Percentiles rank a stretch among this genome's conserved stretches.
phyloP scores from a whole-genome alignment of 2,329 filamentous ascomycete species.

The Pezicula rhizophila region DNA sequence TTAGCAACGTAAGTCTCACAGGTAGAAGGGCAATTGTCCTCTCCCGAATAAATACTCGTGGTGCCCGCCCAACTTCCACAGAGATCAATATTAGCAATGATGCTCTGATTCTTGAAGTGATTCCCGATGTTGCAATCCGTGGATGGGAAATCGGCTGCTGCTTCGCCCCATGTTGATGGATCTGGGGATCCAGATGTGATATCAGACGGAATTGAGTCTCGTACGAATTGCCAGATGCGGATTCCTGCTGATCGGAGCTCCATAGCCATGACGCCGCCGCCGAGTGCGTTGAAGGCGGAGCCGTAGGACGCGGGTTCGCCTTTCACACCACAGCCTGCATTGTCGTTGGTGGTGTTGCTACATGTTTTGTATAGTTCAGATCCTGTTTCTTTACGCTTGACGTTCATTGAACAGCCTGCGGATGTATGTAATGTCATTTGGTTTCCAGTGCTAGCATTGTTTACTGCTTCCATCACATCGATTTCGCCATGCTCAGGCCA shows the following conservation, averaged over 20 bases:
- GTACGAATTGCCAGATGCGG: constrained; percentile 45
- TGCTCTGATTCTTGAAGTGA: constrained; percentile 67
- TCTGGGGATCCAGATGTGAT: constrained; percentile 37
- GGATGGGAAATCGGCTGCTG: constrained; percentile 41
- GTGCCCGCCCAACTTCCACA: constrained; percentile 84
- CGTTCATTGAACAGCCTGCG: constrained; percentile 34
- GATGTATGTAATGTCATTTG: constrained; percentile 45
- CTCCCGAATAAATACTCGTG: constrained; percentile 20
- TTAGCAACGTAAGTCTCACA: constrained; percentile 23
- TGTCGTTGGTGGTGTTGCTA: constrained; percentile 31
- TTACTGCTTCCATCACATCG: constrained; percentile 47
- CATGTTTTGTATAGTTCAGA: constrained; percentile 41
- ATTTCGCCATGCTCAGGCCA: constrained; percentile 58
- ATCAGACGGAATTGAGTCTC: constrained; percentile 37
- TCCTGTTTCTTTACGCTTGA: constrained; percentile 41
- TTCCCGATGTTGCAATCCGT: constrained; percentile 61
- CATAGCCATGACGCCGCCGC: constrained; percentile 43
- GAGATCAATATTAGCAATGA: constrained; percentile 78
- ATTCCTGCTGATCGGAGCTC: constrained; percentile 39
- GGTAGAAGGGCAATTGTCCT: constrained; percentile 20
- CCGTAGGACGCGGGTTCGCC: constrained; percentile 43
- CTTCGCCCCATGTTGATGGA: constrained; percentile 37
- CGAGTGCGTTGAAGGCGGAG: constrained; percentile 42
- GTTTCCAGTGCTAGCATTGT: constrained; percentile 31
- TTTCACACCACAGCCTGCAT: constrained; percentile 34